Base-by-base conservation (phyloP, 2,329 filamentous ascomycete genomes). In the Metarhizium guizhouense region DNA sequence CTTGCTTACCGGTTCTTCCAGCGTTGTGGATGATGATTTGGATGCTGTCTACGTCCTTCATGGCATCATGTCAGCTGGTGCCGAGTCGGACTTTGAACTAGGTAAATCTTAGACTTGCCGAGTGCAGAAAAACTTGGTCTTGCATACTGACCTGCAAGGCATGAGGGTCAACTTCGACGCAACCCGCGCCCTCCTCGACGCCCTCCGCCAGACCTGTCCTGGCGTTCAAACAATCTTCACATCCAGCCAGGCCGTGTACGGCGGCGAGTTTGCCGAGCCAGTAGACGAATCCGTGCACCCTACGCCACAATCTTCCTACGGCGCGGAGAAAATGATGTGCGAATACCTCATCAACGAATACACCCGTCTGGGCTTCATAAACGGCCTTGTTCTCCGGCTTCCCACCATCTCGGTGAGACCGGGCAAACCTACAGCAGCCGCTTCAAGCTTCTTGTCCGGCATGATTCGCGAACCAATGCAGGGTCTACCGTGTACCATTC, bases 41-140 rank as follows among this genome's bases (percentile, higher is more conserved):
- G 72, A 77, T 52, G 73, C 75, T 16, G 74, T 79, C 53, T 84
- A 80, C 63, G 74, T 83, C 52, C 78, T 85, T 58, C 81, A 85
- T 63, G 82, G 82, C 56, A 81, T 84, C 68, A 84, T 85, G 82
- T 84, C 80, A 0, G 76, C 76, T 16, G 81, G 80, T 38, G 76
- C 80, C 4, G 82, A 85, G 68, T 77, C 77, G 42, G 78, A 84
- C 54, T 70, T 82, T 74, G 64, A 80, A 72, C 62, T 75, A 11
- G 36, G 34, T 11, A 45, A 10, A 34, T 38, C 4, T n/a, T 48
- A 29, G 6, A 5, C 42, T 16, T 45, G 16, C 7, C 42, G 6
- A 20, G n/a, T 10, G 10, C 18, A 2, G 38, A 14, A 40, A 40
- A 40, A 20, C 2, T 13, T 16, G n/a, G 16, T 20, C n/a, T 16